phyloP scores from a whole-genome alignment of 805 yeast genomes.

The Suhomyces vadensis region DNA sequence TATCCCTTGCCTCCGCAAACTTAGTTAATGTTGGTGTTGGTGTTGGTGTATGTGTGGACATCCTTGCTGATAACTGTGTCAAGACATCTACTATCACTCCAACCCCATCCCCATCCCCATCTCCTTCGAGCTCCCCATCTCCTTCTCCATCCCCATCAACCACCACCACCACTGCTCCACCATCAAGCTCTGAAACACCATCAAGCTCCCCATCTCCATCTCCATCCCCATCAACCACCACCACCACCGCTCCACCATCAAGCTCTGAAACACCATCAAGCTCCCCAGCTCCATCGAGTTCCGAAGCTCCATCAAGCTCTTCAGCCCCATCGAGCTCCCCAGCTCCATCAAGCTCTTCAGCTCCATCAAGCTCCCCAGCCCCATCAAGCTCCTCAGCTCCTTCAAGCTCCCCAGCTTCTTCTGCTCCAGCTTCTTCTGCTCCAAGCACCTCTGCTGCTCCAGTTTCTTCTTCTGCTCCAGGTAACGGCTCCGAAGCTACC shows the following conservation, averaged over 20 bases:
- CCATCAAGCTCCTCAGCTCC: neutral
- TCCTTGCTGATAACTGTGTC: neutral
- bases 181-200: neutral
- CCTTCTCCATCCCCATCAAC: constrained; percentile 1
- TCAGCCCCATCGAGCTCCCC: neutral
- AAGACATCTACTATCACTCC: too few species aligned
- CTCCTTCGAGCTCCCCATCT: neutral
- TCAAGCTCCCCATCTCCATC: constrained; percentile 2
- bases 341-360: neutral
- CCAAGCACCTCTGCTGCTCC: constrained; percentile 7
- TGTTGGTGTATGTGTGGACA: neutral
- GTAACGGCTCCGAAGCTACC: constrained; percentile 13
- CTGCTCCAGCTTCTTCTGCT: neutral
- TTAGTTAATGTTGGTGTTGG: constrained; percentile 1
- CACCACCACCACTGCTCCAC: neutral
- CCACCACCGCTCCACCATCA: neutral
- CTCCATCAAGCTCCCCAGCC: neutral
- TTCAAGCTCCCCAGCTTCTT: neutral
- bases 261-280: neutral
- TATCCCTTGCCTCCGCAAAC: constrained; percentile 6
- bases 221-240: neutral
- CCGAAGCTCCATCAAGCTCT: neutral
- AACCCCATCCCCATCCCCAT: neutral
- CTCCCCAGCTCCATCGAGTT: neutral
- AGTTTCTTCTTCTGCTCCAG: constrained; percentile 9